phyloP scores from a whole-genome alignment of 1,139 yeast species.

The Meyerozyma carpophila region DNA sequence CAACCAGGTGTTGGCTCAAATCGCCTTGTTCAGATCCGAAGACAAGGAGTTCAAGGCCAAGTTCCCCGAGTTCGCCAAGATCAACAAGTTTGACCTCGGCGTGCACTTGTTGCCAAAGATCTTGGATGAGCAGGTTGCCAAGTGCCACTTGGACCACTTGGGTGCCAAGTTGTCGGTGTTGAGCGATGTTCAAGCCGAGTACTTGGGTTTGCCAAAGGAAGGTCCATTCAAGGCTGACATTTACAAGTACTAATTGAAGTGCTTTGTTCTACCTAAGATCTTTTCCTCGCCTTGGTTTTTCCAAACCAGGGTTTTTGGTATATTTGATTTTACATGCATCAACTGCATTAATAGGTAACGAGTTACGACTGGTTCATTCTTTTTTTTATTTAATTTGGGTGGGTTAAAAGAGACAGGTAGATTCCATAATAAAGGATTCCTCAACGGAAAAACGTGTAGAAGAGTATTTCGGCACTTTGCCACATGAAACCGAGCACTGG shows the following conservation, averaged over 20 bases:
- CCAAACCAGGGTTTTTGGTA: slow-evolving; percentile 2
- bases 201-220: slow-evolving; percentile 86
- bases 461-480: neutral
- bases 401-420: slow-evolving; percentile 15
- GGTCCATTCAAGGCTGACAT: slow-evolving; percentile 99
- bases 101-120: slow-evolving; percentile 98
- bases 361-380: slow-evolving; percentile 7
- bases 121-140: slow-evolving; percentile 98
- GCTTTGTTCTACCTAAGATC: slow-evolving; percentile 3
- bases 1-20: slow-evolving; percentile 99
- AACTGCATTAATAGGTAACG: slow-evolving; percentile 36
- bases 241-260: slow-evolving; percentile 79
- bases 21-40: slow-evolving; percentile 91
- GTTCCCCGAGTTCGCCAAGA: slow-evolving; percentile 87
- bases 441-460: slow-evolving; percentile 25
- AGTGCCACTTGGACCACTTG: slow-evolving; percentile 92
- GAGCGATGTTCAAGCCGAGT: slow-evolving; percentile 81
- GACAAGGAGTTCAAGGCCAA: slow-evolving; percentile 75
- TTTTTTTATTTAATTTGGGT: slow-evolving; percentile 12
- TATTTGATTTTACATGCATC: slow-evolving; percentile 33
- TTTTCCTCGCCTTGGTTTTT: slow-evolving; percentile 3
- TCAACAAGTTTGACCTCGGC: slow-evolving; percentile 87
- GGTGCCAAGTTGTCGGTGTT: slow-evolving; percentile 85
- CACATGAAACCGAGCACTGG: neutral
- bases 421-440: slow-evolving; percentile 28